Evolutionary conservation across 1,284 basidiomycete genomes (phyloP), one percentile per base, ranked within the genome.

Genomic region (Puccinia polysora): DNA sequence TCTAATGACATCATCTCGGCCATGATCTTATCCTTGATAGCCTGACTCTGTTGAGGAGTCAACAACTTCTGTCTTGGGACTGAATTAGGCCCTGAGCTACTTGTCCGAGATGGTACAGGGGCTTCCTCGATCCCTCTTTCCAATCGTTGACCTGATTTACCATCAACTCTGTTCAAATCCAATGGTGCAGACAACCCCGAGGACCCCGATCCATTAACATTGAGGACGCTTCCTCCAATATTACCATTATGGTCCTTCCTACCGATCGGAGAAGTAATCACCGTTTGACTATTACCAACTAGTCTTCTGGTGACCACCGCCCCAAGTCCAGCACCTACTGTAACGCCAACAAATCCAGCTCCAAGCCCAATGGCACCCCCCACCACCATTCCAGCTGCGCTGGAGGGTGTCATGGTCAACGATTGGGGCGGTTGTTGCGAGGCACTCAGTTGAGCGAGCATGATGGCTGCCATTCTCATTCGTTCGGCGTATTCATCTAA

Each of bases 401-500:
- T 76, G 0, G 77, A 75, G 1, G 76, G 74, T 0, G 75, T 74
- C 30, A 74, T 74, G 32, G 76, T 73, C 52, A 77, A 74, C 1
- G 72, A 75, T 15, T 74, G 67, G 14, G 76, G 72, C 1, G 73
- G 74, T 20, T 77, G 75, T 55, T 79, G 77, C 74, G 86, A 93
- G 0, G 91, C 87, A 76, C 94, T 97, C 52, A 99, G 85, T 81
- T 99, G 95, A 0, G 95, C 89, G 25, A 99, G 86, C 95, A 99
- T 97, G 77, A 98, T 88, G 2, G 96, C 95, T 0, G 95, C 95
- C 10, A 93, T 97, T 15, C 91, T 87, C 95, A 98, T 98, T 52
- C 95, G 86, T 77, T 97, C 91, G 0, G 95, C 95, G 79, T 98
- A 98, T 76, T 98, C 95, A 78, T 98, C 94, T 34, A 98, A 82